Evolutionary conservation across 495 filamentous ascomycete genomes (phyloP).

Genomic region (Achaetomiella virescens): DNA sequence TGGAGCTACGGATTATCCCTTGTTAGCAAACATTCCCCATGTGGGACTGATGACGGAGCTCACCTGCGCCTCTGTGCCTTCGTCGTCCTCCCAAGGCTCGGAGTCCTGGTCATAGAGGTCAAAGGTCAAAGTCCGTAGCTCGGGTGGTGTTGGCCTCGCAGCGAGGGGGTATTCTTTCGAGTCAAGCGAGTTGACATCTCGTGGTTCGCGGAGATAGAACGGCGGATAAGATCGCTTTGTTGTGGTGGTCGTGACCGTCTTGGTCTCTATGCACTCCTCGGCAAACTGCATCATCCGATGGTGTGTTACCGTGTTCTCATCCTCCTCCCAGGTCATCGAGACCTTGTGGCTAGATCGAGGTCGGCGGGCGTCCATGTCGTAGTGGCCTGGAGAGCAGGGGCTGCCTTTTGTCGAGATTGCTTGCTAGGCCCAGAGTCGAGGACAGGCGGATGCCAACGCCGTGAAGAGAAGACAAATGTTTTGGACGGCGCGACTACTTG

Average conservation of each 20-base stretch:
- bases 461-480: too few relatives aligned
- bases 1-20: constrained; percentile 20
- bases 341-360: constrained; percentile 43
- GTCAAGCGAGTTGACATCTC: constrained; percentile 68
- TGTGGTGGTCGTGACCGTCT: constrained; percentile 83
- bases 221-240: constrained; percentile 88
- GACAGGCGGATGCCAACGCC: not conserved
- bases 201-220: constrained; percentile 67
- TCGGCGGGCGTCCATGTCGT: constrained; percentile 32
- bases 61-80: constrained; percentile 39
- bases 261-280: constrained; percentile 55
- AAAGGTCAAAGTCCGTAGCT: constrained; percentile 67
- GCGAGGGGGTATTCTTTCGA: constrained; percentile 87
- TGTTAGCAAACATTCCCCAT: constrained; percentile 11
- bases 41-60: not conserved
- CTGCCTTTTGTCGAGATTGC: not conserved
- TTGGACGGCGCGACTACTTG: too few relatives aligned
- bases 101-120: constrained; percentile 51
- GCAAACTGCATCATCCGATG: constrained; percentile 41
- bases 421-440: too few relatives aligned
- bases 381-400: not conserved
- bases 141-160: constrained; percentile 66
- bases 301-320: constrained; percentile 30
- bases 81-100: constrained; percentile 57
- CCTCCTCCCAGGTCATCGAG: constrained; percentile 42